A percentile compares a stretch with the other conserved stretches of the same genome.
Evolutionary conservation across 2,329 filamentous ascomycete genomes (phyloP).

Genomic region (Microsporum ferrugineum): DNA sequence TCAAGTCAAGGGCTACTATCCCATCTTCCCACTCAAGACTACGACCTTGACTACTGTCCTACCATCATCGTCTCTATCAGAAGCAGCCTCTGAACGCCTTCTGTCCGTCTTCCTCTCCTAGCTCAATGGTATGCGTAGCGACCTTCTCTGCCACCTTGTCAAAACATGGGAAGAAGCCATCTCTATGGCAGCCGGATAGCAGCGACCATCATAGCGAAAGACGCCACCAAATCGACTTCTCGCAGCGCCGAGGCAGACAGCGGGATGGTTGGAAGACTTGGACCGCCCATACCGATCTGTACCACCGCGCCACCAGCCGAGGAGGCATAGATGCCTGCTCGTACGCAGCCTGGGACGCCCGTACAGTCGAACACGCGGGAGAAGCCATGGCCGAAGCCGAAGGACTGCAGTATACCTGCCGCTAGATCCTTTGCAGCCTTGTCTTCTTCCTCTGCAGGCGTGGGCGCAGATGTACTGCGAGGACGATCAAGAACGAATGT

Average conservation of each 20-base stretch:
- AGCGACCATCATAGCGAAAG: slow-evolving; percentile 43
- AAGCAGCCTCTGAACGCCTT: slow-evolving; percentile 42
- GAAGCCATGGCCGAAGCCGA: slow-evolving; percentile 26
- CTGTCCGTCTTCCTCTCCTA: slow-evolving; percentile 37
- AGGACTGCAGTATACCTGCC: slow-evolving; percentile 20
- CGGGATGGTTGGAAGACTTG: slow-evolving; percentile 40
- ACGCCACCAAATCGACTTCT: slow-evolving; percentile 49
- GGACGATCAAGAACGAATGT: slow-evolving; percentile 9
- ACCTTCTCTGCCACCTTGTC: slow-evolving; percentile 40
- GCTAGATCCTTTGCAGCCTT: slow-evolving; percentile 27
- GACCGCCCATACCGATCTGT: slow-evolving; percentile 48
- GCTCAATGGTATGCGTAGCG: slow-evolving; percentile 42
- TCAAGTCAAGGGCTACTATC: background rate
- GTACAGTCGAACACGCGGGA: slow-evolving; percentile 38
- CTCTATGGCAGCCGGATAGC: slow-evolving; percentile 45
- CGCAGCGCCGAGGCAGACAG: slow-evolving; percentile 44
- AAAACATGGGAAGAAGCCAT: slow-evolving; percentile 41
- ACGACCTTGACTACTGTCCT: slow-evolving; percentile 45
- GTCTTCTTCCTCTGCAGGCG: slow-evolving; percentile 17
- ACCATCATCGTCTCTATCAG: slow-evolving; percentile 41
- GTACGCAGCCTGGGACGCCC: slow-evolving; percentile 35
- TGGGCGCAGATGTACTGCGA: slow-evolving; percentile 20
- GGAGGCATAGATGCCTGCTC: slow-evolving; percentile 36
- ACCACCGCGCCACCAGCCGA: slow-evolving; percentile 41
- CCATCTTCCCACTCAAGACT: slow-evolving; percentile 24